Base-by-base conservation (phyloP, 2,329 filamentous ascomycete genomes). In the Drechslera avenae region DNA sequence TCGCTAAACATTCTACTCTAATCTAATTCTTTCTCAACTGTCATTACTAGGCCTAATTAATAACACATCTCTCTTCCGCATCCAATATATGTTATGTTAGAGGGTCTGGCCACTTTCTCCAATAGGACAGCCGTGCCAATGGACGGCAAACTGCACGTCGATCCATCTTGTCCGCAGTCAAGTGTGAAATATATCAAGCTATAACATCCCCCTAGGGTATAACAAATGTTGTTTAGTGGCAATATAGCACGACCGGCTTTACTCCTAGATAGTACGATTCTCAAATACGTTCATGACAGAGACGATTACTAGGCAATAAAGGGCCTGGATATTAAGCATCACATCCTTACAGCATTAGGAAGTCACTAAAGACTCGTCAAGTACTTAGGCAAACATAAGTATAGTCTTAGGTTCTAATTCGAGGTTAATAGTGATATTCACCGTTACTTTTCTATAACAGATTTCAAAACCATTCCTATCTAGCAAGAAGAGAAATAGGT, bases 141-240 rank as follows among this genome's bases (percentile, higher is more conserved):
- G 30, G 58, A 57, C 31, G 59, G 59, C 16, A 57, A 60, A 17
- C 60, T 44, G 50, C 59, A 62, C 35, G 35, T 54, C 37, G 59
- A 62, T 40, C 59, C 56, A 34, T 44, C 41, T 17, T 17, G 42
- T 44, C 56, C 54, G 26, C 39, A 39, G 36, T 16, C 13, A 35
- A 31, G 14, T 12, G 33, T 60, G 14, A 57, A 39, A 50, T 52
- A 55, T 33, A 39, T 60, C 37, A 49, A 62, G 19, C 21, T 54
- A 26, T 56, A 54, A 54, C 31, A 56, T 37, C 59, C 56, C 33
- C 56, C 56, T 47, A 47, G 56, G 1, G 50, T 59, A 12, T 40
- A 39, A 36, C 37, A 52, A 46, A 21, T 59, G 13, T 37, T 59
- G 9, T 61, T 39, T 13, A 53, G 58, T 44, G 56, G 58, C n/a